Conservation (phyloP, 2,329 filamentous ascomycete genomes). For the Fusarium sp. region DNA sequence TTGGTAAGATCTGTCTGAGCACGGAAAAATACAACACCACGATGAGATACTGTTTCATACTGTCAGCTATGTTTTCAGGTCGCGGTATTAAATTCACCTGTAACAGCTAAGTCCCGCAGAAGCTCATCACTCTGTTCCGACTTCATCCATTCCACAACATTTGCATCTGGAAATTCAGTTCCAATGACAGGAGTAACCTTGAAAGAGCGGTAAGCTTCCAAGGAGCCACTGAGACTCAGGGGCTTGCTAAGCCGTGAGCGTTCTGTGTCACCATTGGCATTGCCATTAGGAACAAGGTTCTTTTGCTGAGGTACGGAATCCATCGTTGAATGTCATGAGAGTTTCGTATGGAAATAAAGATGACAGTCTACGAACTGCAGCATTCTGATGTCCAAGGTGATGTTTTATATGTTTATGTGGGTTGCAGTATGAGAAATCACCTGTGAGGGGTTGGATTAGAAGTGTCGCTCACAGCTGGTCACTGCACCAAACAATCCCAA, state of each 20-base stretch:
- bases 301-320: background rate
- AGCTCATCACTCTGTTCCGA: background rate
- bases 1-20: background rate
- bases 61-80: background rate
- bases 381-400: background rate
- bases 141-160: constrained; percentile 1
- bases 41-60: background rate
- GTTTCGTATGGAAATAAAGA: no score
- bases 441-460: background rate
- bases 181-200: constrained; percentile 1
- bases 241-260: background rate
- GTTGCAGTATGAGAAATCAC: background rate
- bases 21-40: constrained; percentile 3
- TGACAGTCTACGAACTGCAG: background rate
- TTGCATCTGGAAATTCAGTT: constrained; percentile 1
- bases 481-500: background rate
- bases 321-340: background rate
- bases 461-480: no score
- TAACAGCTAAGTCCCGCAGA: background rate
- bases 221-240: background rate
- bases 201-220: background rate
- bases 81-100: background rate
- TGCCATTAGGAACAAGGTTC: background rate
- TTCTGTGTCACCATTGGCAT: background rate
- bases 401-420: background rate